phyloP scores from a whole-genome alignment of 2,329 filamentous ascomycete species.

The Pezicula rhizophila region DNA sequence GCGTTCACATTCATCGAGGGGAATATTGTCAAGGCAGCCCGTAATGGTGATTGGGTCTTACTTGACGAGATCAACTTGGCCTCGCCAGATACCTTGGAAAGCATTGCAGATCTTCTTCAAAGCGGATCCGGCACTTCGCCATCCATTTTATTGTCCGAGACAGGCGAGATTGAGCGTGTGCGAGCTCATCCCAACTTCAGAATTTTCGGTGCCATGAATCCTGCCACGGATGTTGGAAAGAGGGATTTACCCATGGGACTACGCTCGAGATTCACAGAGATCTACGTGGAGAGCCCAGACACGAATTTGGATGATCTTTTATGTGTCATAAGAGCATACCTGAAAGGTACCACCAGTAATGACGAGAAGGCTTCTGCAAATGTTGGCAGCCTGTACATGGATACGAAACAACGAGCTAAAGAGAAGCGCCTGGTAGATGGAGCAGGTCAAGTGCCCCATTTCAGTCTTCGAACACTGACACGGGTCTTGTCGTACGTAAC shows the following conservation, averaged over 20 bases:
- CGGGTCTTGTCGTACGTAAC: conserved; percentile 83
- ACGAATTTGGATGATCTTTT: conserved; percentile 79
- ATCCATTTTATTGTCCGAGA: conserved; percentile 85
- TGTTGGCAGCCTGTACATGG: conserved; percentile 80
- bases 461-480: conserved; percentile 90
- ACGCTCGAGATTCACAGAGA: conserved; percentile 86
- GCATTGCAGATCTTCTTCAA: conserved; percentile 79
- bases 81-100: conserved; percentile 89
- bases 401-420: conserved; percentile 74
- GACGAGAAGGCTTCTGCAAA: conserved; percentile 72
- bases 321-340: conserved; percentile 81
- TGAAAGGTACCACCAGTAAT: conserved; percentile 64
- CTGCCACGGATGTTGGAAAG: conserved; percentile 94
- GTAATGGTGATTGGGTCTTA: conserved; percentile 95
- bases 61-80: conserved; percentile 97
- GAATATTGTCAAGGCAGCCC: conserved; percentile 90
- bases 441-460: conserved; percentile 92
- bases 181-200: conserved; percentile 87
- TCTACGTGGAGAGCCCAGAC: conserved; percentile 91
- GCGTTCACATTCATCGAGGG: conserved; percentile 96
- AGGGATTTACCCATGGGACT: conserved; percentile 85
- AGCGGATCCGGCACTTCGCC: conserved; percentile 66
- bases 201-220: conserved; percentile 98
- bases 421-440: conserved; percentile 87
- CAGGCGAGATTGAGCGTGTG: conserved; percentile 85